Conservation (phyloP, 805 yeast species). For the Ogataea kodamae region DNA sequence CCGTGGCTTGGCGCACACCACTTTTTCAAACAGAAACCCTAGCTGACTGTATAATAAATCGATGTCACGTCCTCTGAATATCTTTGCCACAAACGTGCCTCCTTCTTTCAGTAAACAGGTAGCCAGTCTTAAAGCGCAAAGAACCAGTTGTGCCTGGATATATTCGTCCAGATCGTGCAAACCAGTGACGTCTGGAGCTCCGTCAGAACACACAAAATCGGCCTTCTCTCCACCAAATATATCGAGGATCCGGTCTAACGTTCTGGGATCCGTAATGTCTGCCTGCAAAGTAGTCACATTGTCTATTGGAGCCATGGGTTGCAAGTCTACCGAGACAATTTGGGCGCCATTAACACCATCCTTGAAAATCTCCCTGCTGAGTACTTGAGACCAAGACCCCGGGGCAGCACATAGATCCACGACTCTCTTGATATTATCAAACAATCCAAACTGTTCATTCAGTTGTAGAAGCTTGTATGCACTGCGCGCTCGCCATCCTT, state of each 20-base stretch:
- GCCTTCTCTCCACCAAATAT: conserved; percentile 90
- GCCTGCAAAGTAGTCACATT: conserved; percentile 92
- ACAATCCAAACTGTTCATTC: conserved; percentile 83
- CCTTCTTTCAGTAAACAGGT: conserved; percentile 86
- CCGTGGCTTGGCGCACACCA: conserved; percentile 94
- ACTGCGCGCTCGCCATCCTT: conserved; percentile 96
- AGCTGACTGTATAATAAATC: conserved; percentile 91
- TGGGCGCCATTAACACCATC: conserved; percentile 38
- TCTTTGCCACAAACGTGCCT: conserved; percentile 93
- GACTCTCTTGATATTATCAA: conserved; percentile 71
- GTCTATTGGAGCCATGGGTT: conserved; percentile 95
- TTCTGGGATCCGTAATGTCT: conserved; percentile 94
- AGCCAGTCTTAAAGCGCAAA: conserved; percentile 88
- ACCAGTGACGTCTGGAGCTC: conserved; percentile 99
- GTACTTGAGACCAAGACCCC: conserved; percentile 97
- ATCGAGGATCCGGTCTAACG: conserved; percentile 68
- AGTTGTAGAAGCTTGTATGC: conserved; percentile 91
- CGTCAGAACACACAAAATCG: conserved; percentile 94
- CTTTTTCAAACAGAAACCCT: conserved; percentile 78
- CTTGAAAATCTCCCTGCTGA: conserved; percentile 61
- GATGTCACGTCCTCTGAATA: conserved; percentile 93
- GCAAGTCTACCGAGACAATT: conserved; percentile 92
- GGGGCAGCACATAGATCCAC: conserved; percentile 99
- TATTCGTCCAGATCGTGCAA: conserved; percentile 95
- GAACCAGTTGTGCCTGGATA: conserved; percentile 89